These are phyloP conservation scores for Dacryopinax primogenitus DNA, from an alignment of 768 basidiomycete genomes.

Conservation along the genomic window DNA sequence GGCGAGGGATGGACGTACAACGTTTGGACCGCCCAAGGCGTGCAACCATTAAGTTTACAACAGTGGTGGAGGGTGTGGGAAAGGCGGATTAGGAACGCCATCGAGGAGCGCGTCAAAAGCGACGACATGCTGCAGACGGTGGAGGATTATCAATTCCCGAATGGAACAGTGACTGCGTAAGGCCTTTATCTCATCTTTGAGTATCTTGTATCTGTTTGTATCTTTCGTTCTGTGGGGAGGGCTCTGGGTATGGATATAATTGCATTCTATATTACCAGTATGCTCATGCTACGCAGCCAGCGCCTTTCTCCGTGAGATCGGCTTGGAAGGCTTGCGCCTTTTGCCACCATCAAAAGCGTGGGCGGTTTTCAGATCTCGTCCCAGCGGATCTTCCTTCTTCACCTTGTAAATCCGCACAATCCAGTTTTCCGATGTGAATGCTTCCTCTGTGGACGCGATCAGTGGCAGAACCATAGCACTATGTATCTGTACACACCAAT, in stretches of 20 bases:
- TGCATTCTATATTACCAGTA: neutral
- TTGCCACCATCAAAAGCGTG: conserved; percentile 77
- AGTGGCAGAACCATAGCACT: neutral
- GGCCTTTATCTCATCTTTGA: neutral
- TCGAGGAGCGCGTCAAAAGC: neutral
- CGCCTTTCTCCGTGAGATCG: neutral
- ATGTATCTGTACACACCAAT: conserved; percentile 44
- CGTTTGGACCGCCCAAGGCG: neutral
- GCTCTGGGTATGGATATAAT: neutral
- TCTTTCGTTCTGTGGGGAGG: neutral
- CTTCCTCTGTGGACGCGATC: conserved; percentile 55
- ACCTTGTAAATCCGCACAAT: conserved; percentile 95
- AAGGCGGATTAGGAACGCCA: neutral
- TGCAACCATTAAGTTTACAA: neutral
- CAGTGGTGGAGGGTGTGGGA: neutral
- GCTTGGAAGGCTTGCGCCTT: conserved; percentile 51
- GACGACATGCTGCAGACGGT: neutral
- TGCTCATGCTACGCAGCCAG: neutral
- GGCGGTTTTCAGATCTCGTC: conserved; percentile 78
- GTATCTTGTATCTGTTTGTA: too few species aligned
- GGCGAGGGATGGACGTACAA: neutral
- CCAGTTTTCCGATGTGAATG: conserved; percentile 99
- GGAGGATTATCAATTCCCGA: neutral
- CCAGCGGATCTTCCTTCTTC: conserved; percentile 83
- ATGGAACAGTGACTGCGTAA: neutral